Evolutionary conservation across 257 asterid species (phyloP).

Genomic region (Solanum megistacrolobum): DNA sequence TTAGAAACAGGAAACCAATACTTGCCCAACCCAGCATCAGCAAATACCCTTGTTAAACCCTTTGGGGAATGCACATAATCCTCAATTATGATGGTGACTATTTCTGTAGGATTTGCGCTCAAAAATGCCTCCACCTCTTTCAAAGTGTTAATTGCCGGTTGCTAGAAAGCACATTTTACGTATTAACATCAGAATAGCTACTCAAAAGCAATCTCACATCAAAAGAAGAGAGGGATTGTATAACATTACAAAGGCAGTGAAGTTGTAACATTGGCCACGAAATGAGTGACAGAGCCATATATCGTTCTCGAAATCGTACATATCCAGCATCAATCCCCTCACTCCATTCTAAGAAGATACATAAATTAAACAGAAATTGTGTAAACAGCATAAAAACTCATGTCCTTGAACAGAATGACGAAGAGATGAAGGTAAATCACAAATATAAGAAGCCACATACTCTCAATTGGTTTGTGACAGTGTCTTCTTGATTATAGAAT

Average conservation of each 20-base stretch:
- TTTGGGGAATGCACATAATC: conserved; percentile 85
- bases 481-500: conserved; percentile 89
- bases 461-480: conserved; percentile 83
- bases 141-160: conserved; percentile 64
- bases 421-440: neutral
- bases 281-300: conserved; percentile 98
- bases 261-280: conserved; percentile 88
- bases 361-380: neutral
- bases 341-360: conserved; percentile 69
- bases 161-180: conserved; percentile 25
- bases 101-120: conserved; percentile 66
- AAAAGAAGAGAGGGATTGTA: neutral
- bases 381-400: neutral
- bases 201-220: neutral
- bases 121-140: conserved; percentile 93
- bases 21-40: conserved; percentile 79
- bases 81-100: conserved; percentile 86
- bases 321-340: conserved; percentile 96
- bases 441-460: conserved; percentile 22
- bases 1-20: conserved; percentile 81
- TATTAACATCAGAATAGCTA: conserved; percentile 13
- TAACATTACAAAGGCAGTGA: conserved; percentile 81
- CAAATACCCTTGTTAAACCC: conserved; percentile 69
- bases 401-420: neutral
- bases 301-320: conserved; percentile 93